Base-by-base conservation (phyloP, 2,329 filamentous ascomycete genomes). In the Ilyonectria mors-panacis region DNA sequence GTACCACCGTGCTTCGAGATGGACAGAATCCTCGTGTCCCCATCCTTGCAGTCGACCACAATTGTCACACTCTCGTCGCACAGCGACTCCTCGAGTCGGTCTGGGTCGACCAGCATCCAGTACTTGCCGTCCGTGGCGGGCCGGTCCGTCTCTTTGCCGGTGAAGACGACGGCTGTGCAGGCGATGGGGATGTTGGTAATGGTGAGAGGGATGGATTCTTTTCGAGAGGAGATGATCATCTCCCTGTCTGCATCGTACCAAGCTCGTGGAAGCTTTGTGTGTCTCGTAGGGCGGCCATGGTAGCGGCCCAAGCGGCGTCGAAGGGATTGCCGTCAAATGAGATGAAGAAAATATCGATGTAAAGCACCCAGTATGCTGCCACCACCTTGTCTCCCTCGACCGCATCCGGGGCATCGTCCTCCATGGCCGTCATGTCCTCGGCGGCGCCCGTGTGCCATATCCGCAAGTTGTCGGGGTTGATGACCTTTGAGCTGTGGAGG, bases 321-420 rank as follows among this genome's bases (percentile, higher is more conserved):
- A 98, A 95, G 1, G 94, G 89, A 76, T 96, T 97, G 6, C 95
- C 95, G 70, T 97, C 95, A 56, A 97, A 90, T 0, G 94, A 97
- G 72, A 99, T 92, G 82, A 97, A 96, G 77, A 98, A 88, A n/a
- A 98, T 86, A 78, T 98, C 95, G 71, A 99, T 93, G 81, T 97
- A 98, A 21, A 99, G 89, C 10, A 93, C 91, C 96, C 95, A 99
- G 80, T 97, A 98, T 0, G 92, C 96, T 78, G 93, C 95, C 12
- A 95, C 81, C n/a, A 78, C 78, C 7, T 78, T 78, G 12, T 82
- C 79, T 50, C 79, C 82, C 17, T 75, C 78, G 44, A 78, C 77
- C 6, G 81, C 77, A 4, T 69, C 71, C 17, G 61, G 59, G 8
- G 76, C 76, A 1, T 81, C 82, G 6, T 82, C 81, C 4, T 84